phyloP scores from a whole-genome alignment of 352 stramenopile species.

The Aphanomyces euteiches region DNA sequence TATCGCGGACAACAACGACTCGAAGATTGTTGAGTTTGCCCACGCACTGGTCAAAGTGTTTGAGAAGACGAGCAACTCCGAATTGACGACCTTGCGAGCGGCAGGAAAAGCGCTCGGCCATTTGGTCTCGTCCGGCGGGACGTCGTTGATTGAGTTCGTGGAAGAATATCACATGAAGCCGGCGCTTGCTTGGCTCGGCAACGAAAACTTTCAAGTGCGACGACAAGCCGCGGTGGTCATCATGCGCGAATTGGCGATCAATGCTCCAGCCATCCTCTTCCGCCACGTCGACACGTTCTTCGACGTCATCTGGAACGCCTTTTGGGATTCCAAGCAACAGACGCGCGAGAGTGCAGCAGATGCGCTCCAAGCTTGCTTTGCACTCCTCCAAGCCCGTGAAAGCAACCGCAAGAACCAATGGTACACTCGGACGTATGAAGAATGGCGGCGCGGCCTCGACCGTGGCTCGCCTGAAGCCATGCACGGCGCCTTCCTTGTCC shows the following conservation, averaged over 20 bases:
- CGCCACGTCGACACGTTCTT: slow-evolving; percentile 88
- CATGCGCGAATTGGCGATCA: slow-evolving; percentile 80
- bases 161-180: slow-evolving; percentile 86
- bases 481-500: slow-evolving; percentile 75
- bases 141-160: slow-evolving; percentile 84
- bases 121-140: slow-evolving; percentile 82
- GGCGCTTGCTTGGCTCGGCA: slow-evolving; percentile 84
- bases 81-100: slow-evolving; percentile 65
- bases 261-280: slow-evolving; percentile 80
- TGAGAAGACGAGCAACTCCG: slow-evolving; percentile 77
- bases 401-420: slow-evolving; percentile 79
- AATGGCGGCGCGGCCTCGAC: slow-evolving; percentile 69
- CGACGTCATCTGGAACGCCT: slow-evolving; percentile 86
- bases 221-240: slow-evolving; percentile 84
- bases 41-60: slow-evolving; percentile 84
- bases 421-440: slow-evolving; percentile 75
- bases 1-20: slow-evolving; percentile 84
- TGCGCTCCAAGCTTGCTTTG: slow-evolving; percentile 80
- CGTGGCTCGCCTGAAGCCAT: slow-evolving; percentile 71
- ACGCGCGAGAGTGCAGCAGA: slow-evolving; percentile 77
- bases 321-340: slow-evolving; percentile 77
- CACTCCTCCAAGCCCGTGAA: slow-evolving; percentile 84
- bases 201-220: slow-evolving; percentile 85
- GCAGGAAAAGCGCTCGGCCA: slow-evolving; percentile 79
- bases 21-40: slow-evolving; percentile 87